These are phyloP conservation scores for Penicillium sp. DNA, from an alignment of 2,329 filamentous ascomycete species.

Conservation along the genomic window DNA sequence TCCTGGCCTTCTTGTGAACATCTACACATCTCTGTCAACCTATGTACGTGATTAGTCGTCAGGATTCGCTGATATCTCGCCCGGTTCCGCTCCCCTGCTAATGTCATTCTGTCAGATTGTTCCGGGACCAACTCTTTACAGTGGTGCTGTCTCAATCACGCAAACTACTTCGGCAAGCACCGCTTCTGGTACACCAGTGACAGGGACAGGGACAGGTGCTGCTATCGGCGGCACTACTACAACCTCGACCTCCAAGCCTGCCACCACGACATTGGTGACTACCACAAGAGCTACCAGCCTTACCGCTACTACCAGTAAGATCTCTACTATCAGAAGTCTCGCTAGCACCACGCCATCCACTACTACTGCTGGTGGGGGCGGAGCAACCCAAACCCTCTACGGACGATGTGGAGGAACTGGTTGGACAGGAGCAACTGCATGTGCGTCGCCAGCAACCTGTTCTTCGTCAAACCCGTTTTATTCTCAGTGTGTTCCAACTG, in stretches of 20 bases:
- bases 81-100: conserved; percentile 32
- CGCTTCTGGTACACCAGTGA: conserved; percentile 15
- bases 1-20: conserved; percentile 56
- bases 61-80: conserved; percentile 15
- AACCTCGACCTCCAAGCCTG: neutral
- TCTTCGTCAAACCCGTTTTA: conserved; percentile 18
- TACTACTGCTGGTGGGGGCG: neutral
- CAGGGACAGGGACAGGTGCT: conserved; percentile 13
- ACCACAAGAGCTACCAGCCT: neutral
- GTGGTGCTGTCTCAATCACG: conserved; percentile 18
- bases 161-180: conserved; percentile 19
- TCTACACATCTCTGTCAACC: conserved; percentile 49
- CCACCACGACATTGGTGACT: conserved; percentile 2
- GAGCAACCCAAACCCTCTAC: conserved; percentile 18
- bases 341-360: too few species aligned
- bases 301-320: neutral
- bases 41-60: conserved; percentile 44
- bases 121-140: conserved; percentile 46
- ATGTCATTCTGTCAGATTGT: conserved; percentile 27
- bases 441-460: conserved; percentile 13
- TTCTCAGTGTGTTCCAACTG: conserved; percentile 19
- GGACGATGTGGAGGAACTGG: conserved; percentile 18
- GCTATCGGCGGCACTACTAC: neutral
- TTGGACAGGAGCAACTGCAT: conserved; percentile 19
- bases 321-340: neutral